Percentiles rank a stretch among this genome's conserved stretches.
Conservation (phyloP, 2,329 filamentous ascomycete genomes). For the Trichoderma simmonsii region DNA sequence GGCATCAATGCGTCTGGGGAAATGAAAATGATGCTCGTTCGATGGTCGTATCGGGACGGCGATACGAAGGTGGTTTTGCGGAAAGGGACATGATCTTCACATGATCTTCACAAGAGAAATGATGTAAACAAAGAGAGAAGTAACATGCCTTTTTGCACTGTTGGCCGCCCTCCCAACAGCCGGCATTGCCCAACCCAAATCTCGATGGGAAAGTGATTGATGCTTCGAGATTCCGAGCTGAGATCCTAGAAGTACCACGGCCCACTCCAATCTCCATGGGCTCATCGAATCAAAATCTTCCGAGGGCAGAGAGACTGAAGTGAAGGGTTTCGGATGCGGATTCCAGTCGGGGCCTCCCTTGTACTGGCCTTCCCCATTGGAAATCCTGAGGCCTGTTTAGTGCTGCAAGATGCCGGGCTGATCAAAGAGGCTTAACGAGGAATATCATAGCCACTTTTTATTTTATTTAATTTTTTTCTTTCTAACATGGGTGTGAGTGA, state of each 20-base stretch:
- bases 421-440: background rate
- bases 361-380: background rate
- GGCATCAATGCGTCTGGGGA: constrained; percentile 7
- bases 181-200: background rate
- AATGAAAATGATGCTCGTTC: background rate
- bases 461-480: background rate
- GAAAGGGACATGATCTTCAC: background rate
- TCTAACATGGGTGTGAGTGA: background rate
- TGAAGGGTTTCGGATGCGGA: background rate
- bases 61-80: background rate
- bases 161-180: background rate
- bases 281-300: constrained; percentile 3
- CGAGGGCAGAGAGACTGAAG: background rate
- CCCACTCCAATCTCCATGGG: background rate
- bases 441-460: background rate
- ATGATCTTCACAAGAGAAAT: background rate
- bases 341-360: background rate
- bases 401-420: background rate
- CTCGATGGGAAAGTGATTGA: background rate
- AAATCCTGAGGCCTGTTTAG: background rate
- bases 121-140: background rate
- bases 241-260: background rate
- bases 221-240: background rate
- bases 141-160: background rate
- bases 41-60: background rate